A percentile compares a stretch with the other conserved stretches of the same genome.
Evolutionary conservation across 2,329 filamentous ascomycete species (phyloP).

Genomic region (Chrysosporium queenslandicum): DNA sequence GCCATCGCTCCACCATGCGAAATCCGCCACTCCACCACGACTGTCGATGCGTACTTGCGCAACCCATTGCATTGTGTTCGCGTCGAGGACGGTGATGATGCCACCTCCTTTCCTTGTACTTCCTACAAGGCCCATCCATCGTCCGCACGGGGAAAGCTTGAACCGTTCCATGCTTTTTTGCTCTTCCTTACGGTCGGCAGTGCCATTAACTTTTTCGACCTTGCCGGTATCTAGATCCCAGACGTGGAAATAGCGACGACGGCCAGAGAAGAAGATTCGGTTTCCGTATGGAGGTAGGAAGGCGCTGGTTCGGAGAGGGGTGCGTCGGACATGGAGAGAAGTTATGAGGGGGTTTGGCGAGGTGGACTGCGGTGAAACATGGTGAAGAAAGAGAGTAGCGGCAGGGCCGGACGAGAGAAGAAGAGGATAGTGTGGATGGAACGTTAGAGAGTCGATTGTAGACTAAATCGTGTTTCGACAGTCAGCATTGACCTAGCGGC

Average conservation of each 20-base stretch:
- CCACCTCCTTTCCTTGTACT: conserved; percentile 77
- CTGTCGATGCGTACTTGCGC: conserved; percentile 73
- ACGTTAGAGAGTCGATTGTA: conserved; percentile 70
- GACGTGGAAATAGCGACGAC: conserved; percentile 82
- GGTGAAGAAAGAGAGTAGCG: conserved; percentile 78
- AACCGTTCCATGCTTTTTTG: conserved; percentile 88
- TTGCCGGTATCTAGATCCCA: conserved; percentile 78
- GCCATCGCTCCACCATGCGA: conserved; percentile 83
- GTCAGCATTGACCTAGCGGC: background rate
- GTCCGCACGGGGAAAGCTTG: conserved; percentile 74
- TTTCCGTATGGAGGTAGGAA: conserved; percentile 65
- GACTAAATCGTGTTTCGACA: conserved; percentile 35
- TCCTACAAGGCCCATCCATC: conserved; percentile 73
- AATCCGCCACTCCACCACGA: conserved; percentile 74
- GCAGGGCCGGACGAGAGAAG: conserved; percentile 81
- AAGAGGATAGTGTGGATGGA: conserved; percentile 81
- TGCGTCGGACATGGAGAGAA: conserved; percentile 73
- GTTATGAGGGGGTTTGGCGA: conserved; percentile 82
- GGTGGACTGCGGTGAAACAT: conserved; percentile 66
- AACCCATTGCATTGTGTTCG: conserved; percentile 75
- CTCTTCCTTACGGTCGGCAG: conserved; percentile 59
- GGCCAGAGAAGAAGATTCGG: conserved; percentile 78
- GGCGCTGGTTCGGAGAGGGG: conserved; percentile 71
- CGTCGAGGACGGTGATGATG: conserved; percentile 73
- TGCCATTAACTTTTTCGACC: conserved; percentile 72